Evolutionary conservation across 768 basidiomycete species (phyloP), one percentile per base, ranked within the genome.

Genomic region (Mycena capillaripes): DNA sequence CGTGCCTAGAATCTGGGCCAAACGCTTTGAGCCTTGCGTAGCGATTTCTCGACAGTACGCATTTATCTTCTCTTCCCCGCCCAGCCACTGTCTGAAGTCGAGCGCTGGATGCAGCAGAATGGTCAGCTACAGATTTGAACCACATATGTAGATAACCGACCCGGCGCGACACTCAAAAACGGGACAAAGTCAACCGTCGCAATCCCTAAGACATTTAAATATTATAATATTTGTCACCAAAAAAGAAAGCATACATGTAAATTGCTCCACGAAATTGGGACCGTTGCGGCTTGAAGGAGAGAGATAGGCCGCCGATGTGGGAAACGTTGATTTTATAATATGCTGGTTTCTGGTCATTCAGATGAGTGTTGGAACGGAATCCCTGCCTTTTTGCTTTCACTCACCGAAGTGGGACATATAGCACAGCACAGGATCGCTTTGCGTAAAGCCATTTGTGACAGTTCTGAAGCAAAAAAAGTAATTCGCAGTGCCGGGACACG

Each of bases 381-480:
- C 7, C 6, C 9, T 29, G 12, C 5, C 14, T n/a, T n/a, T 11
- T 19, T 3, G 16, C 9, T 14, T 10, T 8, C 46, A 69, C 81
- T 48, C 50, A 86, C 87, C 87, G 79, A 69, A 81, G 86, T 0
- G 95, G 93, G 7, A 94, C 93, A 78, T 96, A 97, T 19, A 97
- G 82, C 21, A 92, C 84, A 0, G 93, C 90, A 53, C 87, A 90
- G 1, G 89, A 84, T 7, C 95, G 87, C 79, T 94, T 92, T 4
- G 89, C 86, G 75, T 86, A 91, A 2, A 96, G 82, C 95, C 96
- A 97, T 81, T 97, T 96, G 81, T 96, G 93, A 74, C 92, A 93
- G 76, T 95, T 95, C 90, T 94, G 46, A 2, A 50, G 34, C 14
- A 53, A 32, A 32, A 44, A 44, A 23, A 58, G 12, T 11, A 32